Evolutionary conservation across 2,329 filamentous ascomycete species (phyloP), one percentile per base, ranked within the genome.

Genomic region (Periconia sp.): DNA sequence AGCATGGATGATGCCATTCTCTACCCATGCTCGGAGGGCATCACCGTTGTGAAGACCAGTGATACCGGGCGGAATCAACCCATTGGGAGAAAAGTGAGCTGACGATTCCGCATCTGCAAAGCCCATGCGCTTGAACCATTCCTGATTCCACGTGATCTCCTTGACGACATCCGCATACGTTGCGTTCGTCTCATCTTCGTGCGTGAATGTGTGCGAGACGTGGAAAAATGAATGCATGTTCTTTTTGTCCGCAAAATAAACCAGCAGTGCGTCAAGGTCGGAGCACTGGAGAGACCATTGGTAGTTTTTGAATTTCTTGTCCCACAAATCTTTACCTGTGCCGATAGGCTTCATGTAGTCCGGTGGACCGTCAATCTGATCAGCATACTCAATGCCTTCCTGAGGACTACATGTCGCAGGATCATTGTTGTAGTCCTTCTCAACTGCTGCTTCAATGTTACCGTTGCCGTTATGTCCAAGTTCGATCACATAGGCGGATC

Each of bases 11-110:
- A 84, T 78, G 15, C 80, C 79, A 45, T 79, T 78, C 34, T 81
- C 78, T 47, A 69, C 66, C 79, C 79, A 84, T 10, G 80, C 81
- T 26, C 64, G 66, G 31, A 84, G 73, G 8, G 77, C 81, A 59
- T 84, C 81, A 11, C 78, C 81, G 54, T 84, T 84, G 67, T 83
- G 80, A 21, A 84, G 59, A 34, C 81, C 81, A 5, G 81, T 84
- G 48, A 84, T 84, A 16, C 79, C 80, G 0, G 81, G 81, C 3
- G 81, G 81, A 43, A 84, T 80, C 35, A 84, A 71, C 15, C 80
- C 81, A 24, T 74, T 72, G 3, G 70, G 50, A 8, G 78, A 82
- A 59, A 76, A 83, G 34, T 69, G 65, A n/a, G 56, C 56, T 7
- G 73, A 71, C 16, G 64, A 50, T 13, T 50, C 59, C 4, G 72